These are phyloP conservation scores for Euphorbia celastroides DNA, from an alignment of 441 rosid species.

Conservation along the genomic window DNA sequence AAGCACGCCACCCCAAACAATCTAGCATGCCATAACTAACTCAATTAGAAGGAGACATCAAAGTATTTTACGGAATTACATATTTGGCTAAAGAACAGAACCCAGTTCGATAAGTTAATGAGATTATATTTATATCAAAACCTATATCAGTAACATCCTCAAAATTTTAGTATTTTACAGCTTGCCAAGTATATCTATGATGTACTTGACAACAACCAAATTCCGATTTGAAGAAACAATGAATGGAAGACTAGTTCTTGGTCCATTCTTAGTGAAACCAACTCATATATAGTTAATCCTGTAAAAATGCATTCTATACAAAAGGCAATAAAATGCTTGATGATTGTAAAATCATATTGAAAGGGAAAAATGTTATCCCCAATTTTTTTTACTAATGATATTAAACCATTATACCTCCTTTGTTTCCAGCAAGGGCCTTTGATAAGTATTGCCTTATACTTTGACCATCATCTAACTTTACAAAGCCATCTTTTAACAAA, in stretches of 20 bases:
- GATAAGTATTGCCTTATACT: slow-evolving; percentile 52
- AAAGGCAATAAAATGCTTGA: slow-evolving; percentile 11
- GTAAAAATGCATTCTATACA: neutral
- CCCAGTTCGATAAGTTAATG: neutral
- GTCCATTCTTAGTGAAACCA: neutral
- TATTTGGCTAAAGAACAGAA: neutral
- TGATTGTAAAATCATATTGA: neutral
- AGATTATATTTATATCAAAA: neutral
- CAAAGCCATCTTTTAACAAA: slow-evolving; percentile 53
- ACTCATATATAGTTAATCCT: slow-evolving; percentile 4
- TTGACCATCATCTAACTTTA: slow-evolving; percentile 42
- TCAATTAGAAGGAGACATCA: neutral
- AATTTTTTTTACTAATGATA: neutral
- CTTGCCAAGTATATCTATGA: neutral
- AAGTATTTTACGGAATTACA: neutral
- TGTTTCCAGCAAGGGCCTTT: slow-evolving; percentile 32
- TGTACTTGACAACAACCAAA: neutral
- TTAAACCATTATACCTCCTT: slow-evolving; percentile 40
- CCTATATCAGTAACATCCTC: neutral
- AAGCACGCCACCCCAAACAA: neutral
- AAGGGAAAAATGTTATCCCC: neutral
- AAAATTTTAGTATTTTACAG: too few species aligned
- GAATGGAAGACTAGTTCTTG: neutral
- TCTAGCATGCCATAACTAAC: neutral
- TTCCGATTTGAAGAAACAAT: neutral